Percentiles rank a stretch among this genome's conserved stretches.
These are phyloP conservation scores for Fragaria iinumae DNA, from an alignment of 306 rosid species.

Conservation along the genomic window DNA sequence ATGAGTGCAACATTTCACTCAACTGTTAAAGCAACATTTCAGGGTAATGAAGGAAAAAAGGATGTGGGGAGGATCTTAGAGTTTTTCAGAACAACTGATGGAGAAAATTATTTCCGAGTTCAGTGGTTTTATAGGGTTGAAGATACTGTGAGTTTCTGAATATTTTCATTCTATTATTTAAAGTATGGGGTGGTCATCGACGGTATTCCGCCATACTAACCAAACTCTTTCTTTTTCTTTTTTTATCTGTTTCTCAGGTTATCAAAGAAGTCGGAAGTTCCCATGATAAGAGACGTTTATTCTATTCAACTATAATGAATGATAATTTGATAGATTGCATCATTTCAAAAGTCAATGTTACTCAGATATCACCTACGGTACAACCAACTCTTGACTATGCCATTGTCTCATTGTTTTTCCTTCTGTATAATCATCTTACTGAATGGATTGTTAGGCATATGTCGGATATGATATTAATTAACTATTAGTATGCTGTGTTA, in stretches of 20 bases:
- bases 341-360: slow-evolving; percentile 61
- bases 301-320: slow-evolving; percentile 85
- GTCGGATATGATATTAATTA: background rate
- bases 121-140: slow-evolving; percentile 93
- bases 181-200: slow-evolving; percentile 20
- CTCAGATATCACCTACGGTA: slow-evolving; percentile 65
- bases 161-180: background rate
- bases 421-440: background rate
- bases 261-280: slow-evolving; percentile 61
- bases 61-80: slow-evolving; percentile 80
- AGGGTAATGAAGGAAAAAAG: slow-evolving; percentile 70
- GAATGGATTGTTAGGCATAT: background rate
- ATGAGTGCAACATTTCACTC: slow-evolving; percentile 23
- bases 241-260: slow-evolving; percentile 50
- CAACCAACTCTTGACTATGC: slow-evolving; percentile 29
- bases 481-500: slow-evolving; percentile 4
- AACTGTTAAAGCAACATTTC: slow-evolving; percentile 31
- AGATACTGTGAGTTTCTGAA: slow-evolving; percentile 71
- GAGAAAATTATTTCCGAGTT: slow-evolving; percentile 67
- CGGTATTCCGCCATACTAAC: slow-evolving; percentile 13
- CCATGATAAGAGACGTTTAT: slow-evolving; percentile 87
- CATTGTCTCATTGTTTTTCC: slow-evolving; percentile 5
- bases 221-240: slow-evolving; percentile 3
- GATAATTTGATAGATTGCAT: slow-evolving; percentile 82
- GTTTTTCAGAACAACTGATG: slow-evolving; percentile 72